Evolutionary conservation across 163 green algal genomes (phyloP).

Genomic region (Picocystis sp.): DNA sequence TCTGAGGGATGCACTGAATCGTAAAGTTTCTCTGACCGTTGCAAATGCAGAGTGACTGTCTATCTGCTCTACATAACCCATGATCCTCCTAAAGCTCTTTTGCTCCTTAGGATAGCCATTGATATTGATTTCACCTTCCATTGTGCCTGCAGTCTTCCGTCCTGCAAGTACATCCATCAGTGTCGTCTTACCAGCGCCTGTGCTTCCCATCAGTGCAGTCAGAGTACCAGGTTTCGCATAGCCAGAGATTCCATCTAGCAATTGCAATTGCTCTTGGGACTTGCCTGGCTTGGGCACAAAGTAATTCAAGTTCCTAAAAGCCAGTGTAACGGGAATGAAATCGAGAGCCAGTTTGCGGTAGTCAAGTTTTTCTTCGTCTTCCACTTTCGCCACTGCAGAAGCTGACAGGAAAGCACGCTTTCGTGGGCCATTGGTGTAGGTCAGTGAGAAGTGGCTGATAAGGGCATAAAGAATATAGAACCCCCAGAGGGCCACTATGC

Average conservation of each 20-base stretch:
- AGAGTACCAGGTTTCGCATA: conserved; percentile 45
- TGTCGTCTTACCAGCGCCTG: conserved; percentile 59
- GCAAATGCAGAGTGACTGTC: conserved; percentile 30
- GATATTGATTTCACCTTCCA: conserved; percentile 30
- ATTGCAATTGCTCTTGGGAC: conserved; percentile 43
- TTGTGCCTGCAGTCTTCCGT: conserved; percentile 33
- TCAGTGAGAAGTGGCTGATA: too few relatives aligned
- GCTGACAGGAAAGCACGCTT: too few relatives aligned
- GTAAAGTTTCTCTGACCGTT: conserved; percentile 47
- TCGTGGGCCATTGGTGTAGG: too few relatives aligned
- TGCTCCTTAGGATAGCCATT: conserved; percentile 42
- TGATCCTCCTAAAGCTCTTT: conserved; percentile 34
- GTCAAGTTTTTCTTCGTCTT: too few relatives aligned
- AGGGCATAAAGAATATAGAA: too few relatives aligned
- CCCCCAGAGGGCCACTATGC: too few relatives aligned
- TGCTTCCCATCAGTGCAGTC: conserved; percentile 45
- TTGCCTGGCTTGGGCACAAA: too few relatives aligned
- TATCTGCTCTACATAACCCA: conserved; percentile 47
- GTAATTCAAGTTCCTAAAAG: conserved; percentile 18
- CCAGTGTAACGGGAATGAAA: conserved; percentile 10
- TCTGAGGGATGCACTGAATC: conserved; percentile 35
- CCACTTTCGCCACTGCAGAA: too few relatives aligned
- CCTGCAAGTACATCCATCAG: conserved; percentile 55
- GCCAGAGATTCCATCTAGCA: conserved; percentile 48
- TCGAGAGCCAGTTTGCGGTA: too few relatives aligned